These are phyloP conservation scores for Chlamydomonas reinhardtii DNA, from an alignment of 163 green algal species.

Conservation along the genomic window DNA sequence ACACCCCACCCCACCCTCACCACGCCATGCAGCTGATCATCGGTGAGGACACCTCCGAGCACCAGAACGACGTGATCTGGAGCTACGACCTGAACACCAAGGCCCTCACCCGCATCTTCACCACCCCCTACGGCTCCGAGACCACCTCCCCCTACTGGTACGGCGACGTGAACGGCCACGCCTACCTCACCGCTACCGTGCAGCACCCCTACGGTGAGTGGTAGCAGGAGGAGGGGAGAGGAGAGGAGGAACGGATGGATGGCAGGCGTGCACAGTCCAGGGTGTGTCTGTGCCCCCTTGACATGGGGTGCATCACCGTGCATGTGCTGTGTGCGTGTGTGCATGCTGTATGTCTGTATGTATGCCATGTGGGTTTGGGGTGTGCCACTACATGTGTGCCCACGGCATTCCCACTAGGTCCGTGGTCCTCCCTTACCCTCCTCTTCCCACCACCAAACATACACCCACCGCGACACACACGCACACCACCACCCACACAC, in stretches of 20 bases:
- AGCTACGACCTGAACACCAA: constrained; percentile 56
- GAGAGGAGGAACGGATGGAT: background rate
- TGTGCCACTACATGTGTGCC: too few relatives aligned
- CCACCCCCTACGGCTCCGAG: constrained; percentile 73
- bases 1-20: too few relatives aligned
- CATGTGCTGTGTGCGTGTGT: too few relatives aligned
- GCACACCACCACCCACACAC: background rate
- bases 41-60: constrained; percentile 61
- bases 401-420: too few relatives aligned
- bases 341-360: too few relatives aligned
- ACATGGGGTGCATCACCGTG: too few relatives aligned
- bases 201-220: constrained; percentile 38
- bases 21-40: constrained; percentile 61
- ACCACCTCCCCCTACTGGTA: constrained; percentile 68
- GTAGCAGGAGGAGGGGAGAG: too few relatives aligned
- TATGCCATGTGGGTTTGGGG: too few relatives aligned
- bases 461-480: too few relatives aligned
- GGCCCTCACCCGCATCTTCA: constrained; percentile 64
- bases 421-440: background rate
- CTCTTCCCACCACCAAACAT: background rate
- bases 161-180: constrained; percentile 47
- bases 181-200: constrained; percentile 4
- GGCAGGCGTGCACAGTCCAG: too few relatives aligned
- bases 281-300: too few relatives aligned
- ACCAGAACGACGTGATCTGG: constrained; percentile 70